Evolutionary conservation across 805 yeast genomes (phyloP), one percentile per base, ranked within the genome.

Genomic region (Kazachstania kunashirensis): DNA sequence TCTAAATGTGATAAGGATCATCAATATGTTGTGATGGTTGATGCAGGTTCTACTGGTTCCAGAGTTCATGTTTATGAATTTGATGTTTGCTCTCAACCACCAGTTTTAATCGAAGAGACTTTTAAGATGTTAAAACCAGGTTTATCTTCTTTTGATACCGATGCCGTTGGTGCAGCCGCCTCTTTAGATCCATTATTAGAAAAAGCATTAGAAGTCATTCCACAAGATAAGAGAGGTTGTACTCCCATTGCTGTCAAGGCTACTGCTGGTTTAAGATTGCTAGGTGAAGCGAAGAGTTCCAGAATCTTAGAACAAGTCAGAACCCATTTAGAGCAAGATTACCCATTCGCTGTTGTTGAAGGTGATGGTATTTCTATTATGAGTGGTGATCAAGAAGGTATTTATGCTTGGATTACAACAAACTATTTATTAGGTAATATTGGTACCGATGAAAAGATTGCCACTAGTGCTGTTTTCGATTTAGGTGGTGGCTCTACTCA

Each of bases 401-500:
- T 92, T 7, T 92, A 77, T 55, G 98, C 98, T 1, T 92, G 99
- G 99, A 82, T 92, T 59, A 92, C 99, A 19, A 79, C 96, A 34
- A 92, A 92, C 65, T 92, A 79, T 59, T 66, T 92, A 46, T 70
- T 89, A 49, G 97, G 96, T 29, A 92, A 89, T 65, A 89, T 92
- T 58, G 98, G 97, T 12, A 59, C 76, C 16, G 58, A 62, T 23
- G 78, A 74, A 28, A 80, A 79, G 60, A 58, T 64, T 18, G 86
- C 95, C 21, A 92, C 98, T 10, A 95, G 94, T 34, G 98, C 97
- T 16, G 95, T 92, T 9, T 92, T 92, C 54, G 99, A 92, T 61
- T 73, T 92, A 42, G 99, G 98, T 50, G 98, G 98, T 53, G 97
- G 97, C 4, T 85, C 96, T 6, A 92, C 99, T 11, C 98, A 94